Evolutionary conservation across 2,329 filamentous ascomycete species (phyloP), one percentile per base, ranked within the genome.

Genomic region (Nectriaceae sp.): DNA sequence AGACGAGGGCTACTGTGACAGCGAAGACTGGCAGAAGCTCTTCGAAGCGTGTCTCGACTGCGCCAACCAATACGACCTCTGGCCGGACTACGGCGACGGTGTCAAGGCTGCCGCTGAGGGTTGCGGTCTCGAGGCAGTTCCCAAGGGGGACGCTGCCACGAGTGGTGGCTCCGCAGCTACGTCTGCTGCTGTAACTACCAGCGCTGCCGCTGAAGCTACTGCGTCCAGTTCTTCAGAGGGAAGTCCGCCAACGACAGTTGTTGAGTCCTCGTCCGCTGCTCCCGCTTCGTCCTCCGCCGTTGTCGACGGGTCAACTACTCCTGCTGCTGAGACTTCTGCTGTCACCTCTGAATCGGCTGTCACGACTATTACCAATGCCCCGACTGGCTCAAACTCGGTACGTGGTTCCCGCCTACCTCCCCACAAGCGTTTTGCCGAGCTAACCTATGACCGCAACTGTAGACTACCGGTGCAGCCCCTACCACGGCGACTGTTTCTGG

Each of bases 1-100:
- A 11, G 46, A 52, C 11, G 51, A 57, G 4, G 62, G 60, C 45
- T 66, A 67, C 59, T 71, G 68, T 50, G 53, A 63, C 15, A 66
- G 57, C 65, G 6, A 62, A 42, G 54, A 66, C 38, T 80, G 77
- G 69, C 53, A 66, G 19, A 54, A 60, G 13, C 64, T 71, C 52
- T 72, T 77, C 61, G 59, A 71, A 20, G 69, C 61, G 21, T 80
- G 77, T 54, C 66, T 77, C 21, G 60, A 71, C 40, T 78, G 75
- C 48, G 74, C 74, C 36, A 52, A 69, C 24, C 57, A 68, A 18
- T 70, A 67, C 44, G 61, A 75, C 22, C 73, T 77, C 54, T 77
- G 74, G 74, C 55, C 67, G 37, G 66, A 70, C 50, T 77, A 78
- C 42, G 70, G 72, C 15, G 47, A 55, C 16, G 62, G 65, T 10